Conservation (phyloP, 495 filamentous ascomycete genomes). For the Hamigera avellanea region DNA sequence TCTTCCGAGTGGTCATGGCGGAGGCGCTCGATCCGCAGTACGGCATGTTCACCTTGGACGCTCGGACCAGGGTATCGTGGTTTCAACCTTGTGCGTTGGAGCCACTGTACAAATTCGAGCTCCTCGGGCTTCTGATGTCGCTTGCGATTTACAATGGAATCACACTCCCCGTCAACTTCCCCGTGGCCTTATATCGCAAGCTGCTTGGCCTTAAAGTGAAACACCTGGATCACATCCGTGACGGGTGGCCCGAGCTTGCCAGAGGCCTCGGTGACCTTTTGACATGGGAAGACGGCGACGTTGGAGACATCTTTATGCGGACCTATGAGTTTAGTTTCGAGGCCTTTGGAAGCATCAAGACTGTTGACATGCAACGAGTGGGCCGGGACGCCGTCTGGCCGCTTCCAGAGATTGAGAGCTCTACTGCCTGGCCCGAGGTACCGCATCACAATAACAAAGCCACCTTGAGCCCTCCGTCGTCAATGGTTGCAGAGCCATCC, state of each 20-base stretch:
- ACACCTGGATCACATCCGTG: conserved; percentile 60
- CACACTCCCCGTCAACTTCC: conserved; percentile 80
- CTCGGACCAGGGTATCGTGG: conserved; percentile 67
- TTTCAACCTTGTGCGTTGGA: conserved; percentile 73
- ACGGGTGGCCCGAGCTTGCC: conserved; percentile 77
- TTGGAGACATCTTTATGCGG: conserved; percentile 67
- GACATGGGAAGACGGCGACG: conserved; percentile 66
- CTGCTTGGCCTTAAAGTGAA: conserved; percentile 55
- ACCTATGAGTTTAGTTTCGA: conserved; percentile 80
- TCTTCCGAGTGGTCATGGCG: conserved; percentile 71
- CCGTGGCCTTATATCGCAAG: conserved; percentile 70
- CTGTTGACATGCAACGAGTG: conserved; percentile 43
- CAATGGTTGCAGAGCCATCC: conserved; percentile 13
- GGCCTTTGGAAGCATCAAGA: conserved; percentile 45
- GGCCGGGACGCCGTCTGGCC: conserved; percentile 30
- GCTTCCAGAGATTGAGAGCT: conserved; percentile 4
- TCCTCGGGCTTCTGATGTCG: conserved; percentile 75
- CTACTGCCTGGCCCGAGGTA: conserved; percentile 16
- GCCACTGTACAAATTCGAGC: conserved; percentile 79
- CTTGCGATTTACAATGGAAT: conserved; percentile 92
- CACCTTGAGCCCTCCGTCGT: conserved; percentile 13
- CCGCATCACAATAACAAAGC: conserved; percentile 11
- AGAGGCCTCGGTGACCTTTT: conserved; percentile 60
- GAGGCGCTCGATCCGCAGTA: conserved; percentile 68
- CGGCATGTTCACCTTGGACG: conserved; percentile 68